phyloP scores from a whole-genome alignment of 805 yeast species.

The Candida ipomoeae region DNA sequence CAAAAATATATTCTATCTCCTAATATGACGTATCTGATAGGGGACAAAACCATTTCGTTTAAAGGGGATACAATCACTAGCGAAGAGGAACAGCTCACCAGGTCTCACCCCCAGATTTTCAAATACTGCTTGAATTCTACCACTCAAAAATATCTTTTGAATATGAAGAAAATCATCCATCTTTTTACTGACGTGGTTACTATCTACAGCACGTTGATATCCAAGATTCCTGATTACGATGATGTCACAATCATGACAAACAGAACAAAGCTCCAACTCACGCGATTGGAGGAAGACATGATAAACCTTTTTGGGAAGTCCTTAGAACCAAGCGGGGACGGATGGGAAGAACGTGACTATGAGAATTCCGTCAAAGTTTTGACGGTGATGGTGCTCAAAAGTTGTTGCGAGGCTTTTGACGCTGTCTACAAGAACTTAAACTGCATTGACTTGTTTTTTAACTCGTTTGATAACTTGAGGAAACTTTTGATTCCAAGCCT shows the following conservation, averaged over 20 bases:
- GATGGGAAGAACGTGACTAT: slow-evolving; percentile 28
- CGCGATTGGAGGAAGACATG: slow-evolving; percentile 30
- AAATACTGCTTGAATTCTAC: slow-evolving; percentile 32
- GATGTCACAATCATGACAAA: slow-evolving; percentile 35
- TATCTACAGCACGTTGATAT: slow-evolving; percentile 36
- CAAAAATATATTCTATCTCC: neutral
- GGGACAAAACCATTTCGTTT: slow-evolving; percentile 28
- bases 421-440: slow-evolving; percentile 23
- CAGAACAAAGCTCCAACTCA: slow-evolving; percentile 18
- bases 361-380: slow-evolving; percentile 22
- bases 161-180: slow-evolving; percentile 32
- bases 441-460: slow-evolving; percentile 38
- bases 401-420: slow-evolving; percentile 13
- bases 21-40: slow-evolving; percentile 38
- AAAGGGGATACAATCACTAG: slow-evolving; percentile 17
- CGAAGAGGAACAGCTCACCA: slow-evolving; percentile 24
- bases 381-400: slow-evolving; percentile 14
- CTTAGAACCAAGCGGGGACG: slow-evolving; percentile 4
- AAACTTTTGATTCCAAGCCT: slow-evolving; percentile 36
- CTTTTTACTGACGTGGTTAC: slow-evolving; percentile 35
- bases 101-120: slow-evolving; percentile 29
- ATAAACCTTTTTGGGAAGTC: slow-evolving; percentile 25
- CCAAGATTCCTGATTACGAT: slow-evolving; percentile 38
- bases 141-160: slow-evolving; percentile 23
- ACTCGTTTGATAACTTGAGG: slow-evolving; percentile 33